Percentiles rank a stretch among this genome's conserved stretches.
phyloP scores from a whole-genome alignment of 1,284 basidiomycete genomes.

The Sporisorium scitamineum region DNA sequence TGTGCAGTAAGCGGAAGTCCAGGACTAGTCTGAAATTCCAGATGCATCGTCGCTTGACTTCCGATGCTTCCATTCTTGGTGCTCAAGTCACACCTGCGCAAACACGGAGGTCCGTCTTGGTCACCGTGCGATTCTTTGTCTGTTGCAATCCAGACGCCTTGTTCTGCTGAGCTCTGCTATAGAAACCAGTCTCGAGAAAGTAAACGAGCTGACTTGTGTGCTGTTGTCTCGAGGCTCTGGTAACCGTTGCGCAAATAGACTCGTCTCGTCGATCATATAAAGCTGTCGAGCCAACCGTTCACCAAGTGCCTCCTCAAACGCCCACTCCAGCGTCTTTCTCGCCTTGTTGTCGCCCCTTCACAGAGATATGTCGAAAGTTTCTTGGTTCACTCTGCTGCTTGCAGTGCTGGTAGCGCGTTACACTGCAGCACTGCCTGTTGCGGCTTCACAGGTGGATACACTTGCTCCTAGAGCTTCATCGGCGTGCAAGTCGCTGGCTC shows the following conservation, averaged over 20 bases:
- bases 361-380: neutral
- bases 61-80: neutral
- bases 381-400: slow-evolving; percentile 1
- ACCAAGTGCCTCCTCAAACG: neutral
- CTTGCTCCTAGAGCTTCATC: neutral
- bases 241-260: neutral
- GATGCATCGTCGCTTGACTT: neutral
- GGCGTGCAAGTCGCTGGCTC: slow-evolving; percentile 8
- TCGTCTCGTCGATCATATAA: neutral
- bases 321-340: neutral
- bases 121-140: neutral
- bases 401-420: neutral
- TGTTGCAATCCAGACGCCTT: neutral
- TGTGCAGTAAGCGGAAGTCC: neutral
- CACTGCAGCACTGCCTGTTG: neutral
- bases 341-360: neutral
- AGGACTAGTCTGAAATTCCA: neutral
- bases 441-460: neutral
- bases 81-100: neutral
- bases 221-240: neutral
- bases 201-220: no score
- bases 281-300: neutral
- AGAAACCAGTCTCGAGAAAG: no score
- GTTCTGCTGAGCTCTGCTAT: no score
- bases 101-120: neutral